Percentiles rank a stretch among this genome's conserved stretches.
These are phyloP conservation scores for Salinomyces thailandicus DNA, from an alignment of 2,329 filamentous ascomycete species.

Conservation along the genomic window DNA sequence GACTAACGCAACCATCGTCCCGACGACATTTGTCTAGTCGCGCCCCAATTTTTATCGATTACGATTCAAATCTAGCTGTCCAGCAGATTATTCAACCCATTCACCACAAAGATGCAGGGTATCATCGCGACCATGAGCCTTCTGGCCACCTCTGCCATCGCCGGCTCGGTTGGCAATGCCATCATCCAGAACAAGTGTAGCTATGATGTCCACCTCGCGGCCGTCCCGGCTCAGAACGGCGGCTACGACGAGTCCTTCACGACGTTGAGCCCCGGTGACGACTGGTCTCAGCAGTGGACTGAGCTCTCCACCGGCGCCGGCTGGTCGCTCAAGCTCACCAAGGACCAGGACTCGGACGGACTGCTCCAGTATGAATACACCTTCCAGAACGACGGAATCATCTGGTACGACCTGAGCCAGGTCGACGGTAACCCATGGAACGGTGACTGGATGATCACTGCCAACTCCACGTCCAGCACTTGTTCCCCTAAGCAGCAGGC, in stretches of 20 bases:
- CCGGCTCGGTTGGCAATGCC: constrained; percentile 16
- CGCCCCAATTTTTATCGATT: neutral
- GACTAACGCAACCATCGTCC: neutral
- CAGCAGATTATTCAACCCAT: neutral
- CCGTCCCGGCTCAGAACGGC: constrained; percentile 16
- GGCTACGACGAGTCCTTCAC: constrained; percentile 16
- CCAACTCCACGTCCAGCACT: constrained; percentile 12
- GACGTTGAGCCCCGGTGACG: constrained; percentile 10
- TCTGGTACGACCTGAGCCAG: constrained; percentile 31
- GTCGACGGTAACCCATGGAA: constrained; percentile 30
- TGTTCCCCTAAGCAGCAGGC: constrained; percentile 25
- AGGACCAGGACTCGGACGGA: constrained; percentile 12
- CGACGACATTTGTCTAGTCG: neutral
- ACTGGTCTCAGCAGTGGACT: constrained; percentile 26
- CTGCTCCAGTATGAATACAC: constrained; percentile 32
- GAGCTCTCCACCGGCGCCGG: constrained; percentile 24
- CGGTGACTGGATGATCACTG: constrained; percentile 27
- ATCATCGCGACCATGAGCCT: constrained; percentile 12
- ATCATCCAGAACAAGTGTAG: constrained; percentile 21
- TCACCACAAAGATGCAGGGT: neutral
- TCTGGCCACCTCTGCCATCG: constrained; percentile 17
- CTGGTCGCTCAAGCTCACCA: constrained; percentile 32
- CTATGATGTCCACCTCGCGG: constrained; percentile 19
- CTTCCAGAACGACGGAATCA: constrained; percentile 25
- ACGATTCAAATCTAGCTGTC: constrained; percentile 1